Conservation (phyloP, 192 early-diverging fungal genomes). For the Entomortierella lignicola region DNA sequence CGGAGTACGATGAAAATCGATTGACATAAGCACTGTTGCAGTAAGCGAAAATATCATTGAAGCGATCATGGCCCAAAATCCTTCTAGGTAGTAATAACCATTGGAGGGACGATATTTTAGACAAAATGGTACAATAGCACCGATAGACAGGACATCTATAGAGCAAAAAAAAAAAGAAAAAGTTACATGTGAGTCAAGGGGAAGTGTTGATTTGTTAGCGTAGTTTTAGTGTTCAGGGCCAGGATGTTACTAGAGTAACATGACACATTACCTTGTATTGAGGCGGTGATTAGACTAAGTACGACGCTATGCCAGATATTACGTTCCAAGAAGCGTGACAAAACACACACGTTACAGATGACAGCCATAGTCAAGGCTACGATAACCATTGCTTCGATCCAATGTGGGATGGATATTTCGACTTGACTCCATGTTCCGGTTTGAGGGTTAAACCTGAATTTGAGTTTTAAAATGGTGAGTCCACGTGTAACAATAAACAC, state of each 20-base stretch:
- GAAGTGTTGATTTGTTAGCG: too few relatives aligned
- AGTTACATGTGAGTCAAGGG: too few relatives aligned
- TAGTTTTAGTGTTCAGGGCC: too few relatives aligned
- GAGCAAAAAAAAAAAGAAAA: too few relatives aligned
- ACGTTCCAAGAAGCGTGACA: constrained; percentile 38
- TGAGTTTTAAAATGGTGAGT: constrained; percentile 18
- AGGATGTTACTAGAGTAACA: too few relatives aligned
- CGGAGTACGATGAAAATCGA: constrained; percentile 30
- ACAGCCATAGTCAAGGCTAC: constrained; percentile 29
- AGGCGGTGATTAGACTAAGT: constrained; percentile 26
- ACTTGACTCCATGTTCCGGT: constrained; percentile 5
- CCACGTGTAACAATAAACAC: background rate
- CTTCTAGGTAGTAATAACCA: constrained; percentile 34
- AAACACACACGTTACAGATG: constrained; percentile 38
- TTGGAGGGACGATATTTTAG: constrained; percentile 20
- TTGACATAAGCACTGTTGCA: constrained; percentile 30
- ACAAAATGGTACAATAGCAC: constrained; percentile 30
- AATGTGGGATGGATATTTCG: constrained; percentile 9
- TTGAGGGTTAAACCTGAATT: constrained; percentile 20
- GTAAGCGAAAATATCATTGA: constrained; percentile 33
- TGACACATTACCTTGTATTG: constrained; percentile 15
- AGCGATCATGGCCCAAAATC: constrained; percentile 48
- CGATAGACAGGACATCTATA: constrained; percentile 34
- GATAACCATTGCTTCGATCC: constrained; percentile 31
- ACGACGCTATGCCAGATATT: constrained; percentile 23